Evolutionary conservation across 257 asterid genomes (phyloP).

Genomic region (Solanum corneliomulleri): DNA sequence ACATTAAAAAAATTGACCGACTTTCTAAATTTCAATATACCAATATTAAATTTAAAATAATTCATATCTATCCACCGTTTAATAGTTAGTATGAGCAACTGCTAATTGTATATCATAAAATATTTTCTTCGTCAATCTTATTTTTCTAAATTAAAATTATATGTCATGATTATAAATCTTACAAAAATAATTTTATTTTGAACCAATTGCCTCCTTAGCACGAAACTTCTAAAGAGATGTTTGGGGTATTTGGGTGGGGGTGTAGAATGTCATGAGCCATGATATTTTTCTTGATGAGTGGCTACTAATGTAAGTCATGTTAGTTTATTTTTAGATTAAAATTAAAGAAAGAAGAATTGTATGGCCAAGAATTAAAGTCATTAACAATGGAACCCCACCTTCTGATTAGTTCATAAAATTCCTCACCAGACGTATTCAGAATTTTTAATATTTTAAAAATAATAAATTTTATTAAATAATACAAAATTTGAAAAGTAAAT

Average conservation of each 20-base stretch:
- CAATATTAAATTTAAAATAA: background rate
- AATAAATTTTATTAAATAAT: background rate
- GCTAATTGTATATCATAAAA: background rate
- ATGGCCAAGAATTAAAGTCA: slow-evolving; percentile 16
- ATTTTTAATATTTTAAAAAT: background rate
- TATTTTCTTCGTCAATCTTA: background rate
- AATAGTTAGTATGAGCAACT: background rate
- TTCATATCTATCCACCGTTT: background rate
- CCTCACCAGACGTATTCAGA: fast-evolving
- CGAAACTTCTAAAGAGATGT: background rate
- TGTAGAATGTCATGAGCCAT: background rate
- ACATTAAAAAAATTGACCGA: no score
- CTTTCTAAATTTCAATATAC: background rate
- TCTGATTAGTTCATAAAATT: background rate
- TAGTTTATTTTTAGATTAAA: background rate
- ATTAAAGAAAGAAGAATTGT: background rate
- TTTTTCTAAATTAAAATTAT: background rate
- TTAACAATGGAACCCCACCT: slow-evolving; percentile 1
- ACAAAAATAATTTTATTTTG: background rate
- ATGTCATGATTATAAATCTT: background rate
- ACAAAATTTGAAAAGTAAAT: background rate
- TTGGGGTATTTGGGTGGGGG: background rate
- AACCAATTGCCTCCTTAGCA: background rate
- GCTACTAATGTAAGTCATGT: slow-evolving; percentile 3
- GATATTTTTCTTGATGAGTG: slow-evolving; percentile 2